Evolutionary conservation across 2,329 filamentous ascomycete species (phyloP).

Genomic region (Aureobasidium sp.): DNA sequence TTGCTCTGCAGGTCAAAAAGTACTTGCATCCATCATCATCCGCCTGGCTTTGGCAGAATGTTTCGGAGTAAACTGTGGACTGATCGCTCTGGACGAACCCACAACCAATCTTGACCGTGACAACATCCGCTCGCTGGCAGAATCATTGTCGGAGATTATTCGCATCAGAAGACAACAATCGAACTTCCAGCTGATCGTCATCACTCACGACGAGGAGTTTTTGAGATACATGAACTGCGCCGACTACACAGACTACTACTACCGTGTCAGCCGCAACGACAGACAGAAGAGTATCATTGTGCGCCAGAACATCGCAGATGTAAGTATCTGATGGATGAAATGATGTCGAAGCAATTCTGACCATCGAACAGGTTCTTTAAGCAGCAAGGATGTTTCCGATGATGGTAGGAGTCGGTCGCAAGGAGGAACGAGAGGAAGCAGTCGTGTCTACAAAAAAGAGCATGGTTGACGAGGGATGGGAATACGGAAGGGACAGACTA

Average conservation of each 20-base stretch:
- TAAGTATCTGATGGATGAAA: slow-evolving; percentile 16
- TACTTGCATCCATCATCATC: slow-evolving; percentile 94
- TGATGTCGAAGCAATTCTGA: not conserved
- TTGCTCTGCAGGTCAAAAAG: slow-evolving; percentile 93
- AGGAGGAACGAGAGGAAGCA: not conserved
- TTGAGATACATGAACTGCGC: slow-evolving; percentile 85
- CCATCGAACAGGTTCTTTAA: not conserved
- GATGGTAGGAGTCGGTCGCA: not conserved
- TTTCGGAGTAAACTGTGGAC: slow-evolving; percentile 90
- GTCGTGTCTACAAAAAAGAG: not conserved
- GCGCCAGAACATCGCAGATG: slow-evolving; percentile 44
- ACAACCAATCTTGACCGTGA: slow-evolving; percentile 94
- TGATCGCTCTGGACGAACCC: slow-evolving; percentile 94
- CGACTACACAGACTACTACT: slow-evolving; percentile 91
- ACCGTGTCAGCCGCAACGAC: slow-evolving; percentile 73
- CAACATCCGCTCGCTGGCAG: slow-evolving; percentile 85
- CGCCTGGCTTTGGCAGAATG: slow-evolving; percentile 92
- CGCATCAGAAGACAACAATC: slow-evolving; percentile 71
- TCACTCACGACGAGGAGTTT: slow-evolving; percentile 98
- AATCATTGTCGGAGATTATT: slow-evolving; percentile 82
- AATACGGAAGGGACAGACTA: not conserved
- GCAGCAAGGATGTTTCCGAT: not conserved
- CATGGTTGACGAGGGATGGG: not conserved
- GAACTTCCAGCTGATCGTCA: slow-evolving; percentile 97
- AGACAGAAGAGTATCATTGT: slow-evolving; percentile 84